A percentile compares a stretch with the other conserved stretches of the same genome.
Conservation (phyloP, 202 grass and related monocot species). For the Saccharum hybrid region DNA sequence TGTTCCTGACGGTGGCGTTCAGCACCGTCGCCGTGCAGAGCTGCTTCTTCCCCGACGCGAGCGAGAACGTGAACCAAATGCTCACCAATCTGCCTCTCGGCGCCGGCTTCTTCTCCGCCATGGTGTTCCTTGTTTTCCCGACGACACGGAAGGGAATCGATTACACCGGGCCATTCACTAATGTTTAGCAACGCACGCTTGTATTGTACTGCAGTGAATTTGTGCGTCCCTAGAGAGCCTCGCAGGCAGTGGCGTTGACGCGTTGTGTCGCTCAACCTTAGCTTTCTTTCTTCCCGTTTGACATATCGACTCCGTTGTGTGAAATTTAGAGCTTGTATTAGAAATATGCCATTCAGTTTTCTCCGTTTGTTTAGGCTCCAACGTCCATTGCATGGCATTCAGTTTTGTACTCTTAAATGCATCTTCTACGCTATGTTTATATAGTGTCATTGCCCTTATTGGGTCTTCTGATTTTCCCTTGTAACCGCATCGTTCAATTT, state of each 20-base stretch:
- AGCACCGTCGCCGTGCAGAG: conserved; percentile 39
- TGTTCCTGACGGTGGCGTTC: conserved; percentile 57
- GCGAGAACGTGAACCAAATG: conserved; percentile 22
- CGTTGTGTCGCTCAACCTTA: too few relatives aligned
- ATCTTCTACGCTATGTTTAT: too few relatives aligned
- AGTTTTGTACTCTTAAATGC: too few relatives aligned
- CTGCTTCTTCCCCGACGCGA: conserved; percentile 46
- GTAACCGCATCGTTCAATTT: background rate
- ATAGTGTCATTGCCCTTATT: background rate
- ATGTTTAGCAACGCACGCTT: background rate
- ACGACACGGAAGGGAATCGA: conserved; percentile 59
- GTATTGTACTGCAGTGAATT: background rate
- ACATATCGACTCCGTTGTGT: background rate
- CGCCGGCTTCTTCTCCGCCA: conserved; percentile 42
- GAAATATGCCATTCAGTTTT: background rate
- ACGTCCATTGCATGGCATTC: background rate
- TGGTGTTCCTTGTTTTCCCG: conserved; percentile 58
- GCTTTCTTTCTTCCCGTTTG: background rate
- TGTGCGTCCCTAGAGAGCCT: background rate
- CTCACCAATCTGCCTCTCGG: conserved; percentile 54
- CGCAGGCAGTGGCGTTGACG: background rate
- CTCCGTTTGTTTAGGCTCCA: background rate
- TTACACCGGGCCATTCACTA: conserved; percentile 12
- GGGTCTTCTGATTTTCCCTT: background rate
- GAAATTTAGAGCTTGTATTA: background rate